Conservation (phyloP, 176 grass and related monocot species). For the Phragmites australis region DNA sequence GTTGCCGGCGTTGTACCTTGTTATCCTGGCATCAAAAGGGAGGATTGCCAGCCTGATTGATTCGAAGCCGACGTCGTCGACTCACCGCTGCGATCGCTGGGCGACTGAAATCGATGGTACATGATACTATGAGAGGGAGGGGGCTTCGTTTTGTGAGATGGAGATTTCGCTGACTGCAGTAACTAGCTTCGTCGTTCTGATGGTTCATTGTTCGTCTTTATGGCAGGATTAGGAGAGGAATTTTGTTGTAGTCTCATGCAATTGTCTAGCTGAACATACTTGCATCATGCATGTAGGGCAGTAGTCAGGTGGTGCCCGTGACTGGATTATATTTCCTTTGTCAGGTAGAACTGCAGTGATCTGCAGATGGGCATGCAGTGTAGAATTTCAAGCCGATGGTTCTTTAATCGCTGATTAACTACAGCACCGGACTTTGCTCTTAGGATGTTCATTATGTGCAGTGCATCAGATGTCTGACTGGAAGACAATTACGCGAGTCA, state of each 20-base stretch:
- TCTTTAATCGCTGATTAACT: too few relatives aligned
- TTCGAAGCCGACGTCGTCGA: neutral
- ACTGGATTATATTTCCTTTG: slow-evolving; percentile 18
- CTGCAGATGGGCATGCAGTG: slow-evolving; percentile 6
- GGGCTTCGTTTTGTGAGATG: too few relatives aligned
- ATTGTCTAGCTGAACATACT: neutral
- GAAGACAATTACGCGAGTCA: too few relatives aligned
- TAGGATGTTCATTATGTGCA: too few relatives aligned
- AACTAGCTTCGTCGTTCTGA: slow-evolving; percentile 15
- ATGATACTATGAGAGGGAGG: neutral
- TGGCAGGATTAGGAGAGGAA: neutral
- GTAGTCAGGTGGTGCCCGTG: neutral
- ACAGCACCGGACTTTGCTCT: too few relatives aligned
- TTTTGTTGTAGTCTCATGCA: neutral
- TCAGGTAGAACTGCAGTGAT: neutral
- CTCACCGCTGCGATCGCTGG: slow-evolving; percentile 32
- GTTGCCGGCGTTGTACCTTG: neutral
- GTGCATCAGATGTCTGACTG: too few relatives aligned
- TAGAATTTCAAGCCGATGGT: too few relatives aligned
- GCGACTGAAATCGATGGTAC: slow-evolving; percentile 18
- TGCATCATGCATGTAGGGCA: neutral
- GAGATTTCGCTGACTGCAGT: neutral
- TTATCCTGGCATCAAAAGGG: slow-evolving; percentile 12
- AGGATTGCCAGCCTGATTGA: neutral
- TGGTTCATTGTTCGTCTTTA: neutral